Evolutionary conservation across 2,329 filamentous ascomycete genomes (phyloP), one percentile per base, ranked within the genome.

Genomic region (Xylaria sp.): DNA sequence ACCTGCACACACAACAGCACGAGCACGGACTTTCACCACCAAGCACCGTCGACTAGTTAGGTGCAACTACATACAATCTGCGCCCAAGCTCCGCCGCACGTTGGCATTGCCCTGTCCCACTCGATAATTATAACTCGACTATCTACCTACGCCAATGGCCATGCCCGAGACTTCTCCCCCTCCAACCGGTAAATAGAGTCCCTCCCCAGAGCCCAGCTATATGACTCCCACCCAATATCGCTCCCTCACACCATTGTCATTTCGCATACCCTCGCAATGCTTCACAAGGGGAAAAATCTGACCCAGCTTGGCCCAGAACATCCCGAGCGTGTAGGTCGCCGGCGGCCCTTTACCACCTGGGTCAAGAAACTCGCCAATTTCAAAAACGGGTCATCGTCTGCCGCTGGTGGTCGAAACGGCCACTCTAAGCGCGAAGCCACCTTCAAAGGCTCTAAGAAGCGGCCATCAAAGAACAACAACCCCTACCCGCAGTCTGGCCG

Each of bases 281-380:
- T 48, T 39, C 32, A 39, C 27, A 63, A 24, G 50, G 58, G 42
- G 12, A 57, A 54, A 19, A n/a, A 53, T 65, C 72, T 74, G 70
- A 77, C 69, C 75, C 62, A 57, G 9, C n/a, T n/a, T 34, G 78
- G 81, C 70, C 74, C 81, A 94, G 92, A 94, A 79, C 88, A 89
- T 73, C 85, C 90, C 73, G 83, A 83, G 73, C 82, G 86, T 72
- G 73, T 81, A 77, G 88, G 87, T 75, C 92, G 93, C 72, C 91
- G 94, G 75, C 90, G 93, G 71, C 95, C 94, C 27, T 98, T 98
- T 78, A 89, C 94, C 55, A 93, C 90, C 73, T 97, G 95, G 92
- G 93, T 99, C 85, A 97, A 94, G 85, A 94, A 94, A 77, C 88
- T 98, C 65, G 90, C 94, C 69, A 95, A 91, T 79, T 91, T 97